Conservation (phyloP, 441 rosid species). For the Bruguiera hainesii region DNA sequence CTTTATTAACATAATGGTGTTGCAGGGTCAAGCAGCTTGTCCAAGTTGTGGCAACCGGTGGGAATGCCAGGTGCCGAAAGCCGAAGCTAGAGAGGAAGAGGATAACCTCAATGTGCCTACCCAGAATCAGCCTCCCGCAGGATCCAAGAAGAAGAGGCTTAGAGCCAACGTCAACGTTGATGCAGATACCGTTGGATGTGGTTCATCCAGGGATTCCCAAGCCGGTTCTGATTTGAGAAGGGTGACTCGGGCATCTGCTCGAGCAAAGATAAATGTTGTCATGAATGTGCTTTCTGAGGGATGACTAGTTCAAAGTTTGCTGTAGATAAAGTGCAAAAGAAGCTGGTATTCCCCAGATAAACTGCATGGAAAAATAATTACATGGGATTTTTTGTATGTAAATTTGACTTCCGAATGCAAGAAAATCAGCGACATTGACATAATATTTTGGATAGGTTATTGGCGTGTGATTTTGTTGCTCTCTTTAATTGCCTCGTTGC, state of each 20-base stretch:
- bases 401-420: too few relatives aligned
- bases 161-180: slow-evolving; percentile 22
- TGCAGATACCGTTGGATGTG: slow-evolving; percentile 19
- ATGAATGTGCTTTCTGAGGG: too few relatives aligned
- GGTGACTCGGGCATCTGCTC: slow-evolving; percentile 47
- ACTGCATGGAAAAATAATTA: too few relatives aligned
- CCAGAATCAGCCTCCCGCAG: slow-evolving; percentile 34
- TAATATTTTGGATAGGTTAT: too few relatives aligned
- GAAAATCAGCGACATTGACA: too few relatives aligned
- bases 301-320: too few relatives aligned
- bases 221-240: slow-evolving; percentile 36
- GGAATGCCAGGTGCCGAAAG: slow-evolving; percentile 36
- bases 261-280: slow-evolving; percentile 25
- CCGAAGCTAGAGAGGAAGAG: slow-evolving; percentile 46
- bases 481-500: too few relatives aligned
- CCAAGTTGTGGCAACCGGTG: slow-evolving; percentile 62
- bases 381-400: too few relatives aligned
- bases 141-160: slow-evolving; percentile 44
- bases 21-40: slow-evolving; percentile 56
- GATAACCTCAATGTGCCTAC: slow-evolving; percentile 16
- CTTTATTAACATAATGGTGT: slow-evolving; percentile 12
- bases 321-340: too few relatives aligned
- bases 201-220: slow-evolving; percentile 40
- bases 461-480: too few relatives aligned
- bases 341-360: too few relatives aligned